Percentiles rank a stretch among this genome's conserved stretches.
These are phyloP conservation scores for Kurtzmaniella quercitrusa DNA, from an alignment of 1,139 yeast genomes.

Conservation along the genomic window DNA sequence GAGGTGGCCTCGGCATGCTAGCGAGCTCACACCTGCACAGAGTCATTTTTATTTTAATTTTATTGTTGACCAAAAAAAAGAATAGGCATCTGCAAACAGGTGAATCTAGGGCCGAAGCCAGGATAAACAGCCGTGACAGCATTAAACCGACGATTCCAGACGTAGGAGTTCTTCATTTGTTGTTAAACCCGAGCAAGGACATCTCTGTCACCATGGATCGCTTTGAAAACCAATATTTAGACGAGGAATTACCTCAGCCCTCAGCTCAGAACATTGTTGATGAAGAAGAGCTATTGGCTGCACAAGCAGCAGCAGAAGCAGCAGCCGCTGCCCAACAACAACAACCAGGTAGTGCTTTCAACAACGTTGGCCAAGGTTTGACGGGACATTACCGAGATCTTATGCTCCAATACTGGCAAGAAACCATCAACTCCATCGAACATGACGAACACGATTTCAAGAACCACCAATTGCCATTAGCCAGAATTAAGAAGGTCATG, in stretches of 20 bases:
- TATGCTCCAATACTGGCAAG: constrained; percentile 98
- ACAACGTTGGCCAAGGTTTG: constrained; percentile 91
- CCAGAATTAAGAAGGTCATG: constrained; percentile 94
- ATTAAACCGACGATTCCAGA: not conserved
- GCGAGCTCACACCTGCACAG: not conserved
- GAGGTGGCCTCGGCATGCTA: not conserved
- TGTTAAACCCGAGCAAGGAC: not conserved
- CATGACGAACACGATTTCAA: constrained; percentile 88
- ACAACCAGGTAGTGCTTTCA: constrained; percentile 67
- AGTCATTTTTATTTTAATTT: not conserved
- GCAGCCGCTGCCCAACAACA: constrained; percentile 44
- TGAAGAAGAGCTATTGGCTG: constrained; percentile 35
- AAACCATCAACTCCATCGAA: constrained; percentile 85
- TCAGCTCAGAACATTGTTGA: constrained; percentile 25
- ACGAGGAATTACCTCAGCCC: constrained; percentile 6
- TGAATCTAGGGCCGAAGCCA: not conserved
- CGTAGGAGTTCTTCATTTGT: not conserved
- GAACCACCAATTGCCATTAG: constrained; percentile 89
- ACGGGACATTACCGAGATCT: constrained; percentile 76
- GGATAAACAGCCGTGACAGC: not conserved
- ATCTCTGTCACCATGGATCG: constrained; percentile 4
- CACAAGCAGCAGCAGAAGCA: constrained; percentile 49
- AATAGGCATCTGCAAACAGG: not conserved
- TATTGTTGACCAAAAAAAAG: not conserved
- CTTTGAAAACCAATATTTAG: constrained; percentile 6